Percentiles rank a stretch among this genome's conserved stretches.
These are phyloP conservation scores for Rhodosporidiobolus sp. DNA, from an alignment of 768 basidiomycete species.

Conservation along the genomic window DNA sequence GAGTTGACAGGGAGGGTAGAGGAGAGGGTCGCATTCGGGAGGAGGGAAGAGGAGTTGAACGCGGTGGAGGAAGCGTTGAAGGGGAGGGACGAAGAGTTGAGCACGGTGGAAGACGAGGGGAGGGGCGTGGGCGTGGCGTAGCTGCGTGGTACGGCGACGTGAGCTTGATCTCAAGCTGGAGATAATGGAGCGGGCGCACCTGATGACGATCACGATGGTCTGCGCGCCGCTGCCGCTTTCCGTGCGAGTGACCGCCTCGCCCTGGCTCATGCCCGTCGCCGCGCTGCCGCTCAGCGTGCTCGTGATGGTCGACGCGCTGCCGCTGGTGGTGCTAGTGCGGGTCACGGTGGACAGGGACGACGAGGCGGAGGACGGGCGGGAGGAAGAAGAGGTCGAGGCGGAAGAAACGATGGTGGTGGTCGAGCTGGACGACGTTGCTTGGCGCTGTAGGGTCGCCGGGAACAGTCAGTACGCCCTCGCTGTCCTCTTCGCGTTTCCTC, in stretches of 20 bases:
- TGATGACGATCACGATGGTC: constrained; percentile 18
- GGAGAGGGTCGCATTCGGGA: background rate
- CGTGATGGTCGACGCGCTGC: constrained; percentile 10
- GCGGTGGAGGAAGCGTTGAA: background rate
- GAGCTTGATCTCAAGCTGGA: background rate
- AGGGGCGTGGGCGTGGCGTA: background rate
- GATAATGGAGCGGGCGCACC: background rate
- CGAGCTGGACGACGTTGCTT: background rate
- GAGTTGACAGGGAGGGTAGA: too few species aligned
- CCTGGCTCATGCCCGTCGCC: background rate
- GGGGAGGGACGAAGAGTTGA: background rate
- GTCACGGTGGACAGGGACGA: background rate
- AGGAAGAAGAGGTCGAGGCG: constrained; percentile 2
- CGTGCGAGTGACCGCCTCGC: background rate
- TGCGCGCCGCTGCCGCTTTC: background rate
- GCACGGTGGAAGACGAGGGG: background rate
- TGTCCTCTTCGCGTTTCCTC: background rate
- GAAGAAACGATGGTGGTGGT: background rate
- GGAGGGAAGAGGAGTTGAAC: background rate
- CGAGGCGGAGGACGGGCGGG: background rate
- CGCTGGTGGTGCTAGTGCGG: background rate
- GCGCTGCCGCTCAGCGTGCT: background rate
- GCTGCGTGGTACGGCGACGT: background rate
- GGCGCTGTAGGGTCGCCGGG: background rate
- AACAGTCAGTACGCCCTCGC: background rate